Evolutionary conservation across 257 asterid genomes (phyloP), one percentile per base, ranked within the genome.

Genomic region (Craterostigma plantagineum): DNA sequence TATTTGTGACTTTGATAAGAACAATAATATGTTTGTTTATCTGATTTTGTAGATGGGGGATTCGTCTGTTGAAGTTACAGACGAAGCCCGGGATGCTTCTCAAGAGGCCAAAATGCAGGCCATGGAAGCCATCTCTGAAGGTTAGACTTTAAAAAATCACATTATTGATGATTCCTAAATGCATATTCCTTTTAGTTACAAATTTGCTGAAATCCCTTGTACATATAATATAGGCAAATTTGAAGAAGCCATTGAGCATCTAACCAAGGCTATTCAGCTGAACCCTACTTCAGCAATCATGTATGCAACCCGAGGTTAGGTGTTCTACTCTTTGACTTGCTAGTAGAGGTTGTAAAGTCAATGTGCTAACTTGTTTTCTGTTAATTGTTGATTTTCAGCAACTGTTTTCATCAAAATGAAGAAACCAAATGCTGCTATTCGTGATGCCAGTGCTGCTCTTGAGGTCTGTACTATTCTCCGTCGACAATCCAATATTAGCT

Each of bases 281-380:
- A 90, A 83, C 51, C 95, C 98, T 37, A 74, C 68, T 2, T 90
- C 98, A n/a, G 98, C 98, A 33, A 90, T 90, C 50, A 82, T 90
- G 92, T 83, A 90, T 53, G 95, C 76, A 14, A 61, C 84, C 1
- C 70, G 95, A 79, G 98, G 98, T 87, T 54, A 50, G 18, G 10
- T 15, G 14, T 14, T 11, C 2, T 51, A 18, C 16, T 48, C 34
- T 34, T 34, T 33, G 3, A n/a, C n/a, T n/a, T n/a, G n/a, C n/a
- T n/a, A 9, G 8, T 33, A 10, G 39, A 35, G 43, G 49, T 40
- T 33, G n/a, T 12, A 13, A 33, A 30, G 38, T 44, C 27, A 15
- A 16, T 14, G 34, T 4, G 45, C 8, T 8, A 10, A 4, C 17
- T 15, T 2, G 8, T 33, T 43, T n/a, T 16, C 16, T 15, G 3